A percentile compares a stretch with the other conserved stretches of the same genome.
Evolutionary conservation across 192 early-diverging fungal species (phyloP).

Genomic region (Entrophospora sp.): DNA sequence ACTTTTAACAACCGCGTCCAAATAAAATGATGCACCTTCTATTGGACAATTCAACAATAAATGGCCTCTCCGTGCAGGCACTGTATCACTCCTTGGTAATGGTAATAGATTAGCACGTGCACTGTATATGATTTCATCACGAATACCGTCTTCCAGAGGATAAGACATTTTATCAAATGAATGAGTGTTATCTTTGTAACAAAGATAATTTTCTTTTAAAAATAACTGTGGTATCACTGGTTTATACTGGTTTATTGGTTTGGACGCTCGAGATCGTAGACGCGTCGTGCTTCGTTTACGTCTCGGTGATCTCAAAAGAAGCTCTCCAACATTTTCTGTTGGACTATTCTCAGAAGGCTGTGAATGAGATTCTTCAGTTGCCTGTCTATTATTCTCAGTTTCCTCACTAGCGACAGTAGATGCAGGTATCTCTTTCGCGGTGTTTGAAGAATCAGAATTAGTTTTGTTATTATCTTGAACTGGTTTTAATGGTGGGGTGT

Average conservation of each 20-base stretch:
- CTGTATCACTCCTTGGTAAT: background rate
- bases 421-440: background rate
- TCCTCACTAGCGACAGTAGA: background rate
- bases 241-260: constrained; percentile 6
- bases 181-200: constrained; percentile 3
- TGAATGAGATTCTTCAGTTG: background rate
- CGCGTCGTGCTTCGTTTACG: background rate
- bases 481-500: constrained; percentile 1
- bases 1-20: constrained; percentile 18
- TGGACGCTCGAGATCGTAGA: background rate
- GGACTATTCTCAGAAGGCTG: background rate
- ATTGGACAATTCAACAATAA: constrained; percentile 17
- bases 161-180: constrained; percentile 9
- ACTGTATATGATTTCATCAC: constrained; percentile 19
- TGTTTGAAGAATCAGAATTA: background rate
- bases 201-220: constrained; percentile 15
- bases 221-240: constrained; percentile 16
- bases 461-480: constrained; percentile 5
- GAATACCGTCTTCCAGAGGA: constrained; percentile 15
- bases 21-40: constrained; percentile 18
- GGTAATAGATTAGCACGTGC: constrained; percentile 16
- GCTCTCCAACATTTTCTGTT: background rate
- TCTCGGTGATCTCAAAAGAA: constrained; percentile 2
- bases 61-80: constrained; percentile 16
- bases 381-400: background rate